Base-by-base conservation (phyloP, 2,329 filamentous ascomycete genomes). In the Truncatella angustata region DNA sequence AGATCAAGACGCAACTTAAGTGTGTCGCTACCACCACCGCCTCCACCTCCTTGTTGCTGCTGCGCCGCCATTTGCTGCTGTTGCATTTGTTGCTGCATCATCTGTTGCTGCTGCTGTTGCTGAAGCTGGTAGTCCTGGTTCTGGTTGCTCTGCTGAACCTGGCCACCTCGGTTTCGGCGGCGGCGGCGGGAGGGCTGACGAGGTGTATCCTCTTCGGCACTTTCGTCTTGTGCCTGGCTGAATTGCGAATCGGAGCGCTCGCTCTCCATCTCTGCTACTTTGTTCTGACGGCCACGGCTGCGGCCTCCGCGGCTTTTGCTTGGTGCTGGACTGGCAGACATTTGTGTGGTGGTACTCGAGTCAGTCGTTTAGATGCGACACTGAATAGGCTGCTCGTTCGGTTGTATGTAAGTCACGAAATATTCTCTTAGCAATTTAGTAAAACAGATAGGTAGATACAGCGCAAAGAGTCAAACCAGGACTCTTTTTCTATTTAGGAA, bases 1-100 rank as follows among this genome's bases (percentile, higher is more conserved):
- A 91, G 77, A 64, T 94, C 90, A 16, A 93, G 74, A 43, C 86
- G 80, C 62, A 94, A 71, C 64, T 87, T 85, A 65, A 92, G 72
- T 21, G 88, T 88, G 62, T 92, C 65, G 30, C 60, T 77, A 63
- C 78, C 75, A 62, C 77, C 75, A 61, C 69, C 65, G 50, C 66
- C 68, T 37, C 62, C 59, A 18, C 54, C 54, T 7, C 49, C 44
- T 10, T 49, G 42, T 12, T 62, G 54, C 23, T 55, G 52, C 12
- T 49, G 46, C 21, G 23, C 16, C 34, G 14, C 7, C 36, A n/a
- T 11, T 24, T 50, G 47, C 9, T 50, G 47, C 24, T 40, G 36
- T 23, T 50, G 47, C n/a, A 40, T 35, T 12, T 40, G 35, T 36
- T 49, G 46, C 46, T 21, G n/a, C 47, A 36, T 35, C 36, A 36